phyloP scores from a whole-genome alignment of 768 basidiomycete species.

The Mrakia frigida region DNA sequence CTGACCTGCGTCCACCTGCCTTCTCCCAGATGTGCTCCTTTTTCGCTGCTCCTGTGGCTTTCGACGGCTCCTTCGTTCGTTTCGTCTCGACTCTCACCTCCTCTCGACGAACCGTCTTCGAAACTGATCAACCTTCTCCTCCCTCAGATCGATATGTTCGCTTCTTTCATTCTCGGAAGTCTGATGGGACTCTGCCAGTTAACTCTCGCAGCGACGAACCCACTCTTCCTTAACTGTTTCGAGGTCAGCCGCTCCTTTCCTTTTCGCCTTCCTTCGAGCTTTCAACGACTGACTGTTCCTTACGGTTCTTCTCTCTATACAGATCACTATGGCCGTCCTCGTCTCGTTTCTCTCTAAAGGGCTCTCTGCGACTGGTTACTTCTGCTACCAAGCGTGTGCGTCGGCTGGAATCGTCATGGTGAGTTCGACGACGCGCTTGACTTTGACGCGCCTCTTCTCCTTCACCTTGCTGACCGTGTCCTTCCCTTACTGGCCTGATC shows the following conservation, averaged over 20 bases:
- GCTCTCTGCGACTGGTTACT: constrained; percentile 16
- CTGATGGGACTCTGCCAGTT: constrained; percentile 31
- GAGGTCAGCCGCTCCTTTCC: constrained; percentile 15
- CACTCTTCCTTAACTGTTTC: constrained; percentile 29
- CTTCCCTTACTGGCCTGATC: no score
- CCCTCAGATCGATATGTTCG: constrained; percentile 28
- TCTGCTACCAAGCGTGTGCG: constrained; percentile 29
- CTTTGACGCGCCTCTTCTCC: not conserved
- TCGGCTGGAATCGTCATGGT: constrained; percentile 31
- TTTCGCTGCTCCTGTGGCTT: constrained; percentile 28
- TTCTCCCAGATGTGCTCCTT: constrained; percentile 21
- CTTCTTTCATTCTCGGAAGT: constrained; percentile 21
- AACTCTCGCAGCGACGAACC: constrained; percentile 26
- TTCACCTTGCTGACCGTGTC: not conserved
- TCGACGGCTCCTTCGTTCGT: constrained; percentile 24
- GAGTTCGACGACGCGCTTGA: constrained; percentile 18
- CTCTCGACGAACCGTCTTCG: no score
- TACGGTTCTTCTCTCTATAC: not conserved
- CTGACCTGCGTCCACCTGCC: not conserved
- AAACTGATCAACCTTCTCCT: no score
- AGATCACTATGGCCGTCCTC: constrained; percentile 33
- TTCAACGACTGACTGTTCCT: not conserved
- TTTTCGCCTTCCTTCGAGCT: no score
- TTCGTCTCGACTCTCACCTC: no score
- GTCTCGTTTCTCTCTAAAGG: constrained; percentile 30